Evolutionary conservation across 1,139 yeast genomes (phyloP), one percentile per base, ranked within the genome.

Genomic region (Kluyveromyces sp.): DNA sequence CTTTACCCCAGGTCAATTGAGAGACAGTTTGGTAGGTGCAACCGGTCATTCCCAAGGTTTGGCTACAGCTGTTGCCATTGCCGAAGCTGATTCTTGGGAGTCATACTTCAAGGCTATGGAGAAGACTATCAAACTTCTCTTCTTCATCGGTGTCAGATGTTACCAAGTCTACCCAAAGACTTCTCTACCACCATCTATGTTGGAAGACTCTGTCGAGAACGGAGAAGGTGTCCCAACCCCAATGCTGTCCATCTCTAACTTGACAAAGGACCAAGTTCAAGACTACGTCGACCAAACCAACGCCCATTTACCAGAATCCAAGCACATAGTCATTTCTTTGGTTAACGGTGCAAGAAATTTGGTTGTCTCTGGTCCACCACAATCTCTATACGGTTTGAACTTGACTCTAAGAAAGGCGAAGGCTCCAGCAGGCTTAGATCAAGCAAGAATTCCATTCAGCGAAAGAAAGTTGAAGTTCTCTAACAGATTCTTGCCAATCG

Each of bases 1-100:
- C 53, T 72, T 83, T 56, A 79, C 89, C 50, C 98, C 98, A 34
- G 97, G 97, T 57, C 83, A 87, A 68, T 75, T 92, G 59, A 78
- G 90, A 69, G 67, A 74, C 47, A 69, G 75, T 59, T 72, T 90
- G 51, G 68, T 77, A 46, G 97, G 97, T 63, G 79, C 97, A 41
- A 90, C 97, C 46, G 98, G 98, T 71, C 98, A 92, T 68, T 90
- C 97, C 37, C 98, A 92, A 74, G 98, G 98, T 72, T 74, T 92
- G 60, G 86, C 92, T 48, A 87, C 97, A 37, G 95, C 99, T 35
- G 79, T 89, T 54, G 95, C 96, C 35, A 78, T 92, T 59, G 86
- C 97, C 39, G 79, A 90, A 51, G 78, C 96, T 26, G 82, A 79
- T 61, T 75, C 86, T 43, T 90, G 97, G 97, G 86, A 79, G 15